Base-by-base conservation (phyloP, 2,329 filamentous ascomycete species). In the Ophiostoma tasmaniense region DNA sequence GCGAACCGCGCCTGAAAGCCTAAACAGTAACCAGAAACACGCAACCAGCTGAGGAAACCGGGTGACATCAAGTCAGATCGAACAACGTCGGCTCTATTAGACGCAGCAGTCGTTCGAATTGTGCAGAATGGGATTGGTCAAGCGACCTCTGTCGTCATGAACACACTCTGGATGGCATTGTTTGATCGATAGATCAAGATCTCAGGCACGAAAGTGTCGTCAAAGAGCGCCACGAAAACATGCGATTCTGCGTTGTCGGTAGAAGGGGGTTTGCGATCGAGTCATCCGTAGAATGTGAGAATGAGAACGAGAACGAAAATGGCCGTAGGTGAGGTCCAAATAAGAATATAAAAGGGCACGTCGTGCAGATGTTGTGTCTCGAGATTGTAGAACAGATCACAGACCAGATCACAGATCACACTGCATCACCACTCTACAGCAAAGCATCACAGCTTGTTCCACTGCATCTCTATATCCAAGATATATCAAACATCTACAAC, bases 1-100 rank as follows among this genome's bases (percentile, higher is more conserved):
- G 17, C 17, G 42, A 7, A 20, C 42, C 42, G 17, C 42, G 5
- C 25, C 25, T 25, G 14, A 13, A 11, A 13, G 11, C 22, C 30
- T 10, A 35, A 8, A 11, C 8, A 52, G 64, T 11, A 35, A 8
- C n/a, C 17, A 55, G 64, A 66, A 69, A 52, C 69, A 70, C 52
- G 66, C 69, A 52, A 70, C 69, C 11, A 50, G 35, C 37, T 55
- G 25, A 20, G 3, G 30, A 68, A 70, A 70, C 69, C 69, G 69
- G 45, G 69, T 70, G 69, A 70, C 69, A 55, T 45, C 1, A 4
- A 20, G 7, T n/a, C 1, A 45, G 66, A 70, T 70, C 67, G 69
- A 68, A 68, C 69, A 64, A 70, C 55, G 22, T 25, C 33, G 20
- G 33, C 13, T 42, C 25, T 50, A 30, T 66, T 30, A 6, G 25